A percentile compares a stretch with the other conserved stretches of the same genome.
These are phyloP conservation scores for Capsaspora owczarzaki DNA, from an alignment of 78 protist species.

Conservation along the genomic window DNA sequence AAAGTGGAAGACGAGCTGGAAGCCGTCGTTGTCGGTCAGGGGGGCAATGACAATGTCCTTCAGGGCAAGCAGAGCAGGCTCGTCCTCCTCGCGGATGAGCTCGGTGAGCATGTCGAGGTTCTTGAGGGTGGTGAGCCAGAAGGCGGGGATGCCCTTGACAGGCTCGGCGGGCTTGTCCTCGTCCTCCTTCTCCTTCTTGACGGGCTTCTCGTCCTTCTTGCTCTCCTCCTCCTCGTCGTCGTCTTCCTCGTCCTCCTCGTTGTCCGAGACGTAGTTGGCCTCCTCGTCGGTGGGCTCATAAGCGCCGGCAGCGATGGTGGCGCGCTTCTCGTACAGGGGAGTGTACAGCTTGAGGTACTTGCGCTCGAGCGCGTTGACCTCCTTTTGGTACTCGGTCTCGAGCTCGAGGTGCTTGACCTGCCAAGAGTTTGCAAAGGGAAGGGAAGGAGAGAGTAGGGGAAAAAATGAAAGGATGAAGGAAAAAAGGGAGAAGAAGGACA, in stretches of 20 bases:
- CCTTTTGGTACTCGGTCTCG: neutral
- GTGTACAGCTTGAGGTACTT: neutral
- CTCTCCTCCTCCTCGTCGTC: neutral
- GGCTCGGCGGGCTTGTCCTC: constrained; percentile 1
- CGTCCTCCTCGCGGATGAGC: neutral
- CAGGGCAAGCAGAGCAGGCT: neutral
- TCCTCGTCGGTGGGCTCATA: constrained; percentile 8
- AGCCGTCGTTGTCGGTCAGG: constrained; percentile 18
- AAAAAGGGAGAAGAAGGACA: too few species aligned
- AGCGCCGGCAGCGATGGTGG: neutral
- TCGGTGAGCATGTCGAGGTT: neutral
- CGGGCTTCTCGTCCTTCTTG: neutral
- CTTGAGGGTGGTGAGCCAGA: constrained; percentile 12
- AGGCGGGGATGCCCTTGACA: constrained; percentile 15
- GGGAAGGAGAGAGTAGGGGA: too few species aligned
- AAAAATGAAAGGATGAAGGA: too few species aligned
- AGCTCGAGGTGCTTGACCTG: neutral
- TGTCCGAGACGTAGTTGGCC: neutral
- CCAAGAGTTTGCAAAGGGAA: too few species aligned
- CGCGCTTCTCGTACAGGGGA: constrained; percentile 10
- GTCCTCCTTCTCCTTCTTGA: neutral
- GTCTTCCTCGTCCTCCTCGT: constrained; percentile 19
- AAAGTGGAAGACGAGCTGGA: constrained; percentile 37
- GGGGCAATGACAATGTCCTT: neutral
- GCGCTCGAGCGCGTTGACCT: constrained; percentile 16